Conservation (phyloP, 129 eudicot genomes). For the Escallonia herrerae region DNA sequence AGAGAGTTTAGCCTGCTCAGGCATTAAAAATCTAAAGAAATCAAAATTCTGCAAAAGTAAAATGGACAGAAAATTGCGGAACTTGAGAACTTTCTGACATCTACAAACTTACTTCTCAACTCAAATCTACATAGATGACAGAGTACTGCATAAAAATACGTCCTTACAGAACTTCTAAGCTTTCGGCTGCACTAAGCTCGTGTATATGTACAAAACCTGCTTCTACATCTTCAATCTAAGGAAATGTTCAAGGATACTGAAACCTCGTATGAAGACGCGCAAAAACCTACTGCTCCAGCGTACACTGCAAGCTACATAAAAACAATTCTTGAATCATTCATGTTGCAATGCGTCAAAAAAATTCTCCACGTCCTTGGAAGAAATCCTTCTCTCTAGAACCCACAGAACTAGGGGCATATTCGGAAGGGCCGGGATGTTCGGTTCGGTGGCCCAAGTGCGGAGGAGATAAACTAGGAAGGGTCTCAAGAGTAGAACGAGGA, state of each 20-base stretch:
- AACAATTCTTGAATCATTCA: too few relatives aligned
- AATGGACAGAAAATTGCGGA: too few relatives aligned
- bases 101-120: conserved; percentile 1
- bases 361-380: neutral
- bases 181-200: neutral
- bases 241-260: conserved; percentile 2
- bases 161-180: neutral
- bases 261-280: neutral
- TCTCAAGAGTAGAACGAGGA: conserved; percentile 23
- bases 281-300: too few relatives aligned
- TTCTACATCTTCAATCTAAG: conserved; percentile 5
- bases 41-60: too few relatives aligned
- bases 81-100: neutral
- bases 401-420: conserved; percentile 1
- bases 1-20: too few relatives aligned
- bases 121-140: neutral
- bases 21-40: too few relatives aligned
- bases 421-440: conserved; percentile 5
- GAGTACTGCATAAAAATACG: neutral
- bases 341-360: too few relatives aligned
- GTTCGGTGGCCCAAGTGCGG: conserved; percentile 9
- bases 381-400: neutral
- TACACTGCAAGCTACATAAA: too few relatives aligned
- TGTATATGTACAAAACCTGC: conserved; percentile 8
- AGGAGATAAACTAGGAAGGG: conserved; percentile 8